A percentile compares a stretch with the other conserved stretches of the same genome.
Evolutionary conservation across 1,139 yeast genomes (phyloP).

Genomic region (Geotrichum fermentans): DNA sequence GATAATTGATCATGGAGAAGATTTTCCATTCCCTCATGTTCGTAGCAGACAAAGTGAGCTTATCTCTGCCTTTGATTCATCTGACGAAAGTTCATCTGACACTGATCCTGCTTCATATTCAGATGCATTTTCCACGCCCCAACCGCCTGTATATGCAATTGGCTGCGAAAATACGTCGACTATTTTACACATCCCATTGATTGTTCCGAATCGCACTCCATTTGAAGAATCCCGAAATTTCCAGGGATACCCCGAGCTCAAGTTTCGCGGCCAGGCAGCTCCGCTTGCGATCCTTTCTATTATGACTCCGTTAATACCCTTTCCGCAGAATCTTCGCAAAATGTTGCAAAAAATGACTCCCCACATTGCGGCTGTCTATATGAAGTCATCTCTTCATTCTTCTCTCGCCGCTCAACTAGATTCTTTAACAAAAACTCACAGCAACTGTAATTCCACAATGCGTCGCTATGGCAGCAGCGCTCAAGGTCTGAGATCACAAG

Average conservation of each 20-base stretch:
- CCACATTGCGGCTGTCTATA: constrained; percentile 34
- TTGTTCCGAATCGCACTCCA: constrained; percentile 23
- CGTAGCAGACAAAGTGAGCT: constrained; percentile 26
- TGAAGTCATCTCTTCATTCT: constrained; percentile 35
- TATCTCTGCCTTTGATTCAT: constrained; percentile 29
- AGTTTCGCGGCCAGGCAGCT: constrained; percentile 21
- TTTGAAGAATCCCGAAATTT: neutral
- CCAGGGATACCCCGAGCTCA: neutral
- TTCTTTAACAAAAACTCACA: constrained; percentile 10
- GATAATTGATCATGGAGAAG: constrained; percentile 27
- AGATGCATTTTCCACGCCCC: neutral
- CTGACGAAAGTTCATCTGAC: constrained; percentile 13
- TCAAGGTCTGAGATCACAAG: constrained; percentile 8
- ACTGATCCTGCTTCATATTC: constrained; percentile 1
- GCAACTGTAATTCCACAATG: constrained; percentile 1
- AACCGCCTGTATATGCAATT: constrained; percentile 27
- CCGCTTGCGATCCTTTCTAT: constrained; percentile 37
- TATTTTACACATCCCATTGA: constrained; percentile 34
- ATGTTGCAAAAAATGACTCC: constrained; percentile 32
- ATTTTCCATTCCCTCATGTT: constrained; percentile 6
- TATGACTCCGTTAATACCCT: constrained; percentile 35
- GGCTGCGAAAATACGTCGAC: constrained; percentile 35
- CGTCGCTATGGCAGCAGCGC: constrained; percentile 7
- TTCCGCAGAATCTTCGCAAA: constrained; percentile 31
- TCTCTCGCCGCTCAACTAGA: constrained; percentile 26